Base-by-base conservation (phyloP, 1,139 yeast genomes). In the Taiozyma onychis region DNA sequence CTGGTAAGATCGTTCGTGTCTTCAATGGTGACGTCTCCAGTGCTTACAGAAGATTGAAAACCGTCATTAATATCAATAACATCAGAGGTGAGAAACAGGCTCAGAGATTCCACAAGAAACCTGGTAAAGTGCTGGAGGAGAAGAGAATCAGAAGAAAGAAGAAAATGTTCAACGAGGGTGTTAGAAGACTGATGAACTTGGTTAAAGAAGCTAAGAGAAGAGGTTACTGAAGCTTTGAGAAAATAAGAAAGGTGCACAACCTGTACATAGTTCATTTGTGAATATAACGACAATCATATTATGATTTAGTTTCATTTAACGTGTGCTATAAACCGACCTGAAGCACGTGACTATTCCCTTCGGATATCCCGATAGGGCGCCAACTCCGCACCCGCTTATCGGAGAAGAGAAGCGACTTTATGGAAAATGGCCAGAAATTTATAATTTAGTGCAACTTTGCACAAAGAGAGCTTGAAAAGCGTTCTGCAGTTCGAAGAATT, bases 121-220 rank as follows among this genome's bases (percentile, higher is more conserved):
- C 81, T 32, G 74, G 76, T 56, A 75, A 76, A 57, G 71, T 66
- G 49, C 69, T 71, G 45, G 71, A 74, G 51, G 61, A 67, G 56
- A 72, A 71, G 59, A 69, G 70, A 57, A 68, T 76, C 18, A 69
- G 66, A 51, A 71, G 70, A 56, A 76, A 76, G 60, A 75, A 77
- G 64, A 71, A 65, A 59, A 68, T 70, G 49, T 78, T 78, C 57
- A 71, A 72, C 64, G 69, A 69, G 55, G 81, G 80, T 43, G 71
- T 77, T 62, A 71, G 72, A 56, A 66, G 74, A 54, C 61, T 77
- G 51, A 73, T 78, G 58, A 66, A 64, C 18, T 67, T 75, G 43
- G 78, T 77, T 43, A 73, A 71, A 54, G 78, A 76, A 52, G 81
- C 81, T 37, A 77, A 72, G 62, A 74, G 81, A 66, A 76, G 74